These are phyloP conservation scores for Taphrina pruni DNA, from an alignment of 1,139 yeast species.

Conservation along the genomic window DNA sequence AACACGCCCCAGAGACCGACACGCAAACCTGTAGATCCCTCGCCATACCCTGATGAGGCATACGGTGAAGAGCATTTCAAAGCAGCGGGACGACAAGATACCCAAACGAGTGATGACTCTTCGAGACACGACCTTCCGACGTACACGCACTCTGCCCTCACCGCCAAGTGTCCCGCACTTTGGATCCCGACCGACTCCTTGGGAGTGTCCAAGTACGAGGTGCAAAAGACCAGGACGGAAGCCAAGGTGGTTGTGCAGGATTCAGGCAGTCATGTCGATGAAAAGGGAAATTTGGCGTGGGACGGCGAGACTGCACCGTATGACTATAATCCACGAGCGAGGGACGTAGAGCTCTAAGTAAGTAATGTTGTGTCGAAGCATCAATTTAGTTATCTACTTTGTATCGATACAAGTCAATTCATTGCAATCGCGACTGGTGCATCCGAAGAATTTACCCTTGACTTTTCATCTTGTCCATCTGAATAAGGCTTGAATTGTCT, in stretches of 20 bases:
- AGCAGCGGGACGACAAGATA: constrained; percentile 27
- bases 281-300: constrained; percentile 62
- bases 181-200: constrained; percentile 90
- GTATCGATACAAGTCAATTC: too few relatives aligned
- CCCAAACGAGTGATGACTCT: constrained; percentile 41
- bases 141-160: constrained; percentile 74
- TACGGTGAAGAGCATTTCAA: background rate
- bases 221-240: constrained; percentile 54
- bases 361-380: too few relatives aligned
- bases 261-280: constrained; percentile 67
- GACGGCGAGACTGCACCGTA: constrained; percentile 74
- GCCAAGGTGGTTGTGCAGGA: constrained; percentile 63
- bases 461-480: background rate
- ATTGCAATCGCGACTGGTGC: background rate
- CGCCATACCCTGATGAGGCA: constrained; percentile 29
- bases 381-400: too few relatives aligned
- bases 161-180: constrained; percentile 68
- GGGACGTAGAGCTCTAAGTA: constrained; percentile 67
- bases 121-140: constrained; percentile 23
- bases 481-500: background rate
- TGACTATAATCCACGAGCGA: constrained; percentile 81
- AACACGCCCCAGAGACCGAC: constrained; percentile 5
- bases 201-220: constrained; percentile 73
- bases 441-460: background rate
- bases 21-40: constrained; percentile 6